phyloP scores from a whole-genome alignment of 305 asterid genomes.

The Solanum hybrid region DNA sequence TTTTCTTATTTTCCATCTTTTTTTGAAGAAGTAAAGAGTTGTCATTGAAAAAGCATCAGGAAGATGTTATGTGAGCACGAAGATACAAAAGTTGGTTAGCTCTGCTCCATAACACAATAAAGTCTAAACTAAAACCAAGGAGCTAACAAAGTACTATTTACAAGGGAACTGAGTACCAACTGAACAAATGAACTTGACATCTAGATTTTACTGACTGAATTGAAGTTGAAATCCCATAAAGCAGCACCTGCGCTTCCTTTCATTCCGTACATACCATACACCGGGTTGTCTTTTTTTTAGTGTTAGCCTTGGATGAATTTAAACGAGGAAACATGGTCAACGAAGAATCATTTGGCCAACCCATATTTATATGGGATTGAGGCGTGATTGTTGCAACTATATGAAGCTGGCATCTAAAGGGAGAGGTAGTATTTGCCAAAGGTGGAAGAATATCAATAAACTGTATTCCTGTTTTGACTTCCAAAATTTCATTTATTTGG shows the following conservation, averaged over 20 bases:
- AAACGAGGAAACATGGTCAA: neutral
- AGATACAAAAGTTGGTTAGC: neutral
- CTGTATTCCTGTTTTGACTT: neutral
- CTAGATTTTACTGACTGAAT: neutral
- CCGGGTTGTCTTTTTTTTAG: neutral
- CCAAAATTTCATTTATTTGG: neutral
- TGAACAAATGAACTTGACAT: neutral
- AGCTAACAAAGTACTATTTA: neutral
- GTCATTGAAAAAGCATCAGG: neutral
- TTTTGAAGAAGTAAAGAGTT: neutral
- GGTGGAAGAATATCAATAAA: neutral
- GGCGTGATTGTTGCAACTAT: neutral
- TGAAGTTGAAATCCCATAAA: neutral
- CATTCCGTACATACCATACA: neutral
- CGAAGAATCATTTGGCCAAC: neutral
- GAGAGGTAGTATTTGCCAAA: neutral
- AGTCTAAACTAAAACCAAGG: neutral
- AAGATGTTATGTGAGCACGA: neutral
- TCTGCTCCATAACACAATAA: neutral
- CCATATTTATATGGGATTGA: neutral
- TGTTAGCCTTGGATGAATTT: neutral
- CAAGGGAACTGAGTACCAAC: neutral
- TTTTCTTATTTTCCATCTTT: neutral
- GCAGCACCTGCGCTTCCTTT: neutral
- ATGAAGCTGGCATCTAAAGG: neutral